These are phyloP conservation scores for Hibiscus tridactylites DNA, from an alignment of 345 rosid species.

Conservation along the genomic window DNA sequence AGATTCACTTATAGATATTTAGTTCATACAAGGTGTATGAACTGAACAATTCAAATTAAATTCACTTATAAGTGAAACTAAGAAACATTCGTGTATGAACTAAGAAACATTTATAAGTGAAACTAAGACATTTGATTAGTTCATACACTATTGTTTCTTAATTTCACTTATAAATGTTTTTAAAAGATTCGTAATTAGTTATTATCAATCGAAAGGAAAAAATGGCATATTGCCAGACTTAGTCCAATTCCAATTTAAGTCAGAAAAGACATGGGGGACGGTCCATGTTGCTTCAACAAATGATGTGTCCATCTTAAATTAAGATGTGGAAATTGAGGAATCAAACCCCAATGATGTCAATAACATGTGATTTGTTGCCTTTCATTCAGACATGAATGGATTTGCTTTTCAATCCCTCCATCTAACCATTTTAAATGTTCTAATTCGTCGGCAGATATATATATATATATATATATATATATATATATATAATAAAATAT, in stretches of 20 bases:
- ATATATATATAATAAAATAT: not conserved
- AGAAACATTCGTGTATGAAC: no score
- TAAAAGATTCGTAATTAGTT: no score
- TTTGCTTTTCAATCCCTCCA: constrained; percentile 8
- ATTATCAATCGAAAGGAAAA: not conserved
- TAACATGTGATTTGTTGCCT: constrained; percentile 17
- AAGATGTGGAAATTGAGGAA: not conserved
- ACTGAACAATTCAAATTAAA: no score
- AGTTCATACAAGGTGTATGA: accelerated
- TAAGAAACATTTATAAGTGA: no score
- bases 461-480: not conserved
- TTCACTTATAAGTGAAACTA: no score
- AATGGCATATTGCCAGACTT: constrained; percentile 4
- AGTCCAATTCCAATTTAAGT: not conserved
- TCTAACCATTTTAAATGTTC: not conserved
- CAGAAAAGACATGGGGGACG: no score
- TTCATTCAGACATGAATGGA: constrained; percentile 10
- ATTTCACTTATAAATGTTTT: no score
- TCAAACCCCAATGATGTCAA: constrained; percentile 8
- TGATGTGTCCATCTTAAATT: not conserved
- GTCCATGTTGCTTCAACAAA: constrained; percentile 4
- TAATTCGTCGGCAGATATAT: constrained; percentile 12
- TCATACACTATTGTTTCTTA: no score
- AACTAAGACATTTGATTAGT: no score
- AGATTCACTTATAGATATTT: no score